Conservation (phyloP, 2,329 filamentous ascomycete species). For the Fusarium transvaalense region DNA sequence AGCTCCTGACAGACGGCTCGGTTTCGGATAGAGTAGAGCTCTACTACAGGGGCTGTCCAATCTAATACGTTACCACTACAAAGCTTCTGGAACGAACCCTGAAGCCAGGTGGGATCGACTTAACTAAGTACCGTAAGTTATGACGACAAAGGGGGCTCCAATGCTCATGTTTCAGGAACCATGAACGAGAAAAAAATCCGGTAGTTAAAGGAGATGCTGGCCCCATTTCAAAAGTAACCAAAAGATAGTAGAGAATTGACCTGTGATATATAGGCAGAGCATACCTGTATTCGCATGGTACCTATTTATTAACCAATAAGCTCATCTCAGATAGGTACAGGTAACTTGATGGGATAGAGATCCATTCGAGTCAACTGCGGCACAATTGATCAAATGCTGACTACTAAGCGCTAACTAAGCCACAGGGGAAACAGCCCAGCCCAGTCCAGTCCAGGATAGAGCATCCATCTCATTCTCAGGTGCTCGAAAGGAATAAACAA, state of each 20-base stretch:
- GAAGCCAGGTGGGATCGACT: slow-evolving; percentile 28
- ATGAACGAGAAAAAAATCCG: slow-evolving; percentile 21
- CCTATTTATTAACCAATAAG: slow-evolving; percentile 9
- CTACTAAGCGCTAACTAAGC: slow-evolving; percentile 6
- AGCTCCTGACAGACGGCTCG: slow-evolving; percentile 13
- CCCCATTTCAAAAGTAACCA: slow-evolving; percentile 14
- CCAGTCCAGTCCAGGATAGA: not conserved
- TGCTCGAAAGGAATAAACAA: not conserved
- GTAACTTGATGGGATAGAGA: not conserved
- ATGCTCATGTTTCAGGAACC: slow-evolving; percentile 24
- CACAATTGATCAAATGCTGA: slow-evolving; percentile 8
- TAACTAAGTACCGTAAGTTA: not conserved
- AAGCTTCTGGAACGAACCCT: slow-evolving; percentile 28
- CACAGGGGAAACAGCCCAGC: not conserved
- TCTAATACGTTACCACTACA: not conserved
- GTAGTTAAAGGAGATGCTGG: slow-evolving; percentile 9
- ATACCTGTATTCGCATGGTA: not conserved
- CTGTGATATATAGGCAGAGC: not conserved
- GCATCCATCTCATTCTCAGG: too few species aligned
- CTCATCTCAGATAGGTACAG: not conserved
- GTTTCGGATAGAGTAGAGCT: slow-evolving; percentile 23
- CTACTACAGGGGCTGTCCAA: not conserved
- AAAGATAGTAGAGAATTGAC: not conserved
- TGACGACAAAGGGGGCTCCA: slow-evolving; percentile 29
- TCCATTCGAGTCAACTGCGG: slow-evolving; percentile 14